phyloP scores from a whole-genome alignment of 805 yeast species.

The Hanseniaspora singularis region DNA sequence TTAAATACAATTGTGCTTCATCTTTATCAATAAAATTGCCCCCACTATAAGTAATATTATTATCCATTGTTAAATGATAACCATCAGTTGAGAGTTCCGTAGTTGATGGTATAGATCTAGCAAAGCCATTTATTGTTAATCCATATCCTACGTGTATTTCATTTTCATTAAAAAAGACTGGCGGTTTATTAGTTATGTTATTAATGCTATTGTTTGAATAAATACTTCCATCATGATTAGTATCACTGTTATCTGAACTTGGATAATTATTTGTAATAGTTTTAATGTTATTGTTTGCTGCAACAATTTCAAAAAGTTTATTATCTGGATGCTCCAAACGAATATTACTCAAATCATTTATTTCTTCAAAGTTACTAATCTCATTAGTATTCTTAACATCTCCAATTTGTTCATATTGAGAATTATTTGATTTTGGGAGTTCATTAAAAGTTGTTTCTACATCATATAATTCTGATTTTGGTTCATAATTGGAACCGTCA shows the following conservation, averaged over 20 bases:
- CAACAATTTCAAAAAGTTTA: background rate
- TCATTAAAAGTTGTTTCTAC: too few relatives aligned
- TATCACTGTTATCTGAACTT: too few relatives aligned
- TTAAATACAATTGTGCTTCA: background rate
- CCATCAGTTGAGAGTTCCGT: background rate
- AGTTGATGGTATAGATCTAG: constrained; percentile 13
- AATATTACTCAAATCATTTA: background rate
- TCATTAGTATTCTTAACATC: too few relatives aligned
- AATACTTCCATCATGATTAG: too few relatives aligned
- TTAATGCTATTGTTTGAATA: too few relatives aligned
- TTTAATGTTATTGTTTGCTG: background rate
- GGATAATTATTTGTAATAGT: too few relatives aligned
- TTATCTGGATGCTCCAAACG: background rate
- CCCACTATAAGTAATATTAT: background rate
- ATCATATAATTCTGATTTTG: too few relatives aligned
- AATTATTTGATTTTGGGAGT: too few relatives aligned
- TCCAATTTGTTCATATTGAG: too few relatives aligned
- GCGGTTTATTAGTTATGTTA: too few relatives aligned
- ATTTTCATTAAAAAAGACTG: background rate
- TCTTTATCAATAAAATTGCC: background rate
- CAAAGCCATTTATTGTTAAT: constrained; percentile 3
- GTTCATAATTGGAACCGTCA: too few relatives aligned
- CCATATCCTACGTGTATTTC: constrained; percentile 7
- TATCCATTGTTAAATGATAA: background rate
- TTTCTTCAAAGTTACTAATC: too few relatives aligned